Evolutionary conservation across 495 filamentous ascomycete species (phyloP), one percentile per base, ranked within the genome.

Genomic region (Chaetomium cochliodes): DNA sequence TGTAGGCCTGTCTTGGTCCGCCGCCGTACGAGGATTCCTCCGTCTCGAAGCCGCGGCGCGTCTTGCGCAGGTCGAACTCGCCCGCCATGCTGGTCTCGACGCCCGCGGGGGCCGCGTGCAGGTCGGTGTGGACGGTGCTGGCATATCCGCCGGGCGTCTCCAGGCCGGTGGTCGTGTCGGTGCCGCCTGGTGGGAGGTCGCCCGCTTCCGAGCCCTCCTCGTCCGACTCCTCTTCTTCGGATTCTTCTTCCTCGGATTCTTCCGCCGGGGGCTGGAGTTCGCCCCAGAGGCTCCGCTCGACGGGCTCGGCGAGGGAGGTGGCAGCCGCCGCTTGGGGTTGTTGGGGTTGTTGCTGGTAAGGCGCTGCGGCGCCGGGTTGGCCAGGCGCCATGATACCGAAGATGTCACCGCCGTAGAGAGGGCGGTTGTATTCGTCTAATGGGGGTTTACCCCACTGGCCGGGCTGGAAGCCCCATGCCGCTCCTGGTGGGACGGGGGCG

Each of bases 371-470:
- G 81, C 69, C 69, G 66, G 74, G 66, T 66, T 79, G 25, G 30
- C 84, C 84, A 7, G 68, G 54, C 65, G 91, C 88, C 62, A 90
- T 78, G 54, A 93, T 86, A 62, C 94, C 94, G 71, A 96, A 96
- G 37, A 97, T 91, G 74, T 97, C 94, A 60, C 92, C 92, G 57
- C 94, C 94, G 72, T 92, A 98, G 9, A 96, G 79, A 1, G 94
- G 93, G 26, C 90, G 78, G 73, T 94, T 93, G 72, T 90, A 90
- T 68, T 97, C 94, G 73, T 97, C 92, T 0, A 96, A 86, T 2
- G 94, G 94, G 3, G 94, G 94, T 72, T 97, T 97, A 53, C 94
- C 94, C 77, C 94, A 98, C 44, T 93, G 92, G 49, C 94, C 94
- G 30, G 94, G 92, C 69, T 93, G 90, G 72, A 96, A 97, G 18